Evolutionary conservation across 2,329 filamentous ascomycete species (phyloP), one percentile per base, ranked within the genome.

Genomic region (Epicoccum nigrum): DNA sequence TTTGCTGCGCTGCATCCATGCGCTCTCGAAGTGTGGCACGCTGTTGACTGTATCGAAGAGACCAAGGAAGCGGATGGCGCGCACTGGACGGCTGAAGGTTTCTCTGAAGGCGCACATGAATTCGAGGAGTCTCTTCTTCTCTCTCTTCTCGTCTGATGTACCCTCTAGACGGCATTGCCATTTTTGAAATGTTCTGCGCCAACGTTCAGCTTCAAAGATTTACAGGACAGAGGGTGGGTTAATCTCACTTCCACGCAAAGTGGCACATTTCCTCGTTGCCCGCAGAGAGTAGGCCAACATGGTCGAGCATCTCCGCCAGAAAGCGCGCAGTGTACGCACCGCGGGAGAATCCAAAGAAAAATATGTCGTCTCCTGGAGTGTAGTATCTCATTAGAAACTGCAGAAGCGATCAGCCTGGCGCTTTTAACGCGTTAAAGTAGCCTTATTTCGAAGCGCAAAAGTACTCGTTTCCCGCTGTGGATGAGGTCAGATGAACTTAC

Each of bases 261-360:
- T 82, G 80, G 43, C 90, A 85, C 85, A 94, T 87, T 60, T 94
- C 90, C 65, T 95, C 89, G 62, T 95, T 95, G 9, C 90, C 90
- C 43, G 89, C 67, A 11, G 86, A 87, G 12, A 95, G 78, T 0
- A 95, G 78, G 1, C 91, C 90, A 46, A 94, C 86, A 60, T 89
- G 86, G 64, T 94, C 89, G 6, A 94, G 80, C 90, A 93, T 93
- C 66, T 94, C 89, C 0, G 90, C 89, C 4, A 82, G 66, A 45
- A 80, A 82, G 4, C 79, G 73, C 13, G 79, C 79, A 1, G 79
- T 81, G 44, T 82, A 82, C 4, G 78, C 76, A 12, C 77, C 79
- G 50, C 78, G 66, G 0, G 77, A 79, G 63, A 81, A 81, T 3
- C 78, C 78, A 19, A 81, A 75, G 15, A 80, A 70, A 56, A 74